Percentiles rank a stretch among this genome's conserved stretches.
These are phyloP conservation scores for Botrytis byssoidea DNA, from an alignment of 2,329 filamentous ascomycete species.

Conservation along the genomic window DNA sequence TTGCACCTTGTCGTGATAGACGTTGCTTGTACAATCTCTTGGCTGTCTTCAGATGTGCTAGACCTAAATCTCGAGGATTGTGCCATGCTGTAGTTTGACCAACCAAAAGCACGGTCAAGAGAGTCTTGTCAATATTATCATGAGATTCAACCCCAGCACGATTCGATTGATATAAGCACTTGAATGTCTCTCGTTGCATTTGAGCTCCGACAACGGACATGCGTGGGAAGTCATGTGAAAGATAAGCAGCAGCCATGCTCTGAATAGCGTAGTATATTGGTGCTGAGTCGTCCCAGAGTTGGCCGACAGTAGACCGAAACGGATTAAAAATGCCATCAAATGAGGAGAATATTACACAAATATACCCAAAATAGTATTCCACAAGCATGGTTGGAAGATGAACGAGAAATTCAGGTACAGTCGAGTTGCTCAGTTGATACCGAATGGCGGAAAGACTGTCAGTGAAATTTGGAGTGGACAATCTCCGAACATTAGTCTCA, in stretches of 20 bases:
- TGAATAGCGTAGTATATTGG: conserved; percentile 61
- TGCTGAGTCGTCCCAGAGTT: conserved; percentile 56
- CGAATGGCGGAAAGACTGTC: conserved; percentile 35
- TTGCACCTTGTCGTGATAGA: conserved; percentile 27
- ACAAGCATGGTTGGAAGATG: conserved; percentile 52
- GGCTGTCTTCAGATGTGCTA: conserved; percentile 36
- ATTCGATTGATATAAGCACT: conserved; percentile 45
- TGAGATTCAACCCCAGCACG: conserved; percentile 50
- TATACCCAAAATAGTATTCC: conserved; percentile 63
- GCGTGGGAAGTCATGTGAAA: conserved; percentile 56
- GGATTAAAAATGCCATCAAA: conserved; percentile 63
- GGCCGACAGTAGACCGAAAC: conserved; percentile 57
- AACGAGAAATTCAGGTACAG: conserved; percentile 33
- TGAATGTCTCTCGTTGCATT: conserved; percentile 45
- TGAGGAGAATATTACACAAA: conserved; percentile 61
- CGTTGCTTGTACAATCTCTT: conserved; percentile 33
- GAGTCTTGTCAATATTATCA: conserved; percentile 51
- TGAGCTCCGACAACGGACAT: conserved; percentile 51
- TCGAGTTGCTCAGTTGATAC: conserved; percentile 33
- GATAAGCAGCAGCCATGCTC: conserved; percentile 62
- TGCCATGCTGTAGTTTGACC: conserved; percentile 62
- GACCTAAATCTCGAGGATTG: conserved; percentile 53
- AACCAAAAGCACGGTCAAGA: conserved; percentile 57
- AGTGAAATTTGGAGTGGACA: conserved; percentile 11
- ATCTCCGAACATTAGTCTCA: background rate